Evolutionary conservation across 2,329 filamentous ascomycete species (phyloP).

Genomic region (Mycosphaerelloides madeirae): DNA sequence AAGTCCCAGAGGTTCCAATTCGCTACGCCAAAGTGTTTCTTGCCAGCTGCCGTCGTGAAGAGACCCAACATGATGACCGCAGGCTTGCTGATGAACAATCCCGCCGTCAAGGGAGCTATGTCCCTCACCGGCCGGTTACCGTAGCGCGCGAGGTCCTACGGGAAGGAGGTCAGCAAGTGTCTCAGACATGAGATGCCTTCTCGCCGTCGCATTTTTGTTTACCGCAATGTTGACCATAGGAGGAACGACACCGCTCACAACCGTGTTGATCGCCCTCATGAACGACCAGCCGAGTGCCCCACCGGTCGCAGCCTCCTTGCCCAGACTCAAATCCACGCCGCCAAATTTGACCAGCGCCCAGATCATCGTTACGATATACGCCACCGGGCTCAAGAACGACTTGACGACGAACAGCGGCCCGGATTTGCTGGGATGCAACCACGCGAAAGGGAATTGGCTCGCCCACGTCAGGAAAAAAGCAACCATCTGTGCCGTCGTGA

Average conservation of each 20-base stretch:
- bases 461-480: slow-evolving; percentile 30
- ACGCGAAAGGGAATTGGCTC: slow-evolving; percentile 32
- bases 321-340: slow-evolving; percentile 15
- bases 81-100: slow-evolving; percentile 37
- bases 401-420: slow-evolving; percentile 21
- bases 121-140: slow-evolving; percentile 27
- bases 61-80: slow-evolving; percentile 41
- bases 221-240: slow-evolving; percentile 38
- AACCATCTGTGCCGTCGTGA: slow-evolving; percentile 32
- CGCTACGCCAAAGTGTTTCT: slow-evolving; percentile 32
- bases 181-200: too few species aligned
- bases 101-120: slow-evolving; percentile 32
- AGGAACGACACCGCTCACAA: slow-evolving; percentile 30
- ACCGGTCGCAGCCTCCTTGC: slow-evolving; percentile 15
- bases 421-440: slow-evolving; percentile 32
- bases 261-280: slow-evolving; percentile 41
- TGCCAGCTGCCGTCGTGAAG: slow-evolving; percentile 37
- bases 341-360: slow-evolving; percentile 63
- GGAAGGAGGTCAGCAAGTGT: too few species aligned
- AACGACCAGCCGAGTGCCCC: slow-evolving; percentile 34
- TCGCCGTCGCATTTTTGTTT: too few species aligned
- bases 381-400: slow-evolving; percentile 34
- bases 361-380: slow-evolving; percentile 78
- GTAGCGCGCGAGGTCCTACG: slow-evolving; percentile 42
- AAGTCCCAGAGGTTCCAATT: slow-evolving; percentile 47